These are phyloP conservation scores for Astrothelium subdiscretum DNA, from an alignment of 495 filamentous ascomycete genomes.

Conservation along the genomic window DNA sequence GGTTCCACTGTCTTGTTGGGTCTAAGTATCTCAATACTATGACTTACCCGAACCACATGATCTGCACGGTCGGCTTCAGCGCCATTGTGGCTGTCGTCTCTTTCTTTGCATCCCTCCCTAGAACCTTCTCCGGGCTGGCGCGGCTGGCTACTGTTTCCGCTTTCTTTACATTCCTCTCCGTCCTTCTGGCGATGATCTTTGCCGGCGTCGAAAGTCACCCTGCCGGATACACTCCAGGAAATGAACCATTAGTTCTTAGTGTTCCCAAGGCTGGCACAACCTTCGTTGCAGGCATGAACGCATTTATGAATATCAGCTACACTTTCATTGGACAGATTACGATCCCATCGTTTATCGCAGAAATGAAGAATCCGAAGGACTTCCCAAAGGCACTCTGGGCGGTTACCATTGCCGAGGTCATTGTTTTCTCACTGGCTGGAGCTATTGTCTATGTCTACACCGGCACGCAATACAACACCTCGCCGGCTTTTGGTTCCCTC, in stretches of 20 bases:
- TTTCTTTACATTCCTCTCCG: conserved; percentile 76
- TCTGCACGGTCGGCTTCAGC: conserved; percentile 65
- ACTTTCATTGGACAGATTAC: conserved; percentile 93
- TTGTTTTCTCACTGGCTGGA: conserved; percentile 69
- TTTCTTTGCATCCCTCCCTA: conserved; percentile 63
- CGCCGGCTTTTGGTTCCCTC: conserved; percentile 73
- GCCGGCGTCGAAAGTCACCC: conserved; percentile 61
- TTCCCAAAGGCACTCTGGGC: conserved; percentile 85
- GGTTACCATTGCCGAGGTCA: conserved; percentile 73
- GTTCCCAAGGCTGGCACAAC: conserved; percentile 59
- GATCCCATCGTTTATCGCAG: conserved; percentile 79
- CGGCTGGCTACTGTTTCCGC: conserved; percentile 65
- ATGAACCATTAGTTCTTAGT: conserved; percentile 46
- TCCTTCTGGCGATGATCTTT: conserved; percentile 68
- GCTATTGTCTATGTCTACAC: conserved; percentile 68
- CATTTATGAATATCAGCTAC: conserved; percentile 83
- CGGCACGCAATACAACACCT: conserved; percentile 70
- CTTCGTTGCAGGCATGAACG: conserved; percentile 66
- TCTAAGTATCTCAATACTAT: conserved; percentile 82
- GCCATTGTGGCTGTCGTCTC: conserved; percentile 58
- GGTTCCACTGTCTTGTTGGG: conserved; percentile 66
- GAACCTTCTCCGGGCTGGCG: conserved; percentile 68
- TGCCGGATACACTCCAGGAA: conserved; percentile 34
- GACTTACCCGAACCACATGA: conserved; percentile 37
- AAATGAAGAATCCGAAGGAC: conserved; percentile 77